Evolutionary conservation across 306 rosid species (phyloP), one percentile per base, ranked within the genome.

Genomic region (Ormosia emarginata): DNA sequence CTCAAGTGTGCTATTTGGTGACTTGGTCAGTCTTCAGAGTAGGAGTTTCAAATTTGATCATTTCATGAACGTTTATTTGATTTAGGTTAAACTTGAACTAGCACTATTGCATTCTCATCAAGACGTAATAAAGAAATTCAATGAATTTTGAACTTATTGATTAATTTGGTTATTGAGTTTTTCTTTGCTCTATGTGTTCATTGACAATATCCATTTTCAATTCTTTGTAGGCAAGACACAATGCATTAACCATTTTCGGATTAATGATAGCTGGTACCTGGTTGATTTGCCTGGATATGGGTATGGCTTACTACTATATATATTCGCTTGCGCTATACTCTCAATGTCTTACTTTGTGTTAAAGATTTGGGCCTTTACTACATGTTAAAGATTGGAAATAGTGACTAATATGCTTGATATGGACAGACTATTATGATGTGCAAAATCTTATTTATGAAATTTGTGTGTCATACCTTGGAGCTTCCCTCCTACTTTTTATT

Each of bases 281-380:
- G 99, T 96, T 70, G 99, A 96, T 94, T 89, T 96, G 87, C 99
- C 99, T 73, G 98, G 99, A 77, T 92, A 93, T 74, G 98, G 99
- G 99, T 94, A 94, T 79, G 92, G 43, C 77, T 74, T 29, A 32
- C 70, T 53, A 69, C 82, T 17, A 37, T 9, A 12, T 47, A 0
- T 70, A 49, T 78, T 74, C 82, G 50, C 15, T 59, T 57, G 32
- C 33, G 43, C 11, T n/a, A 0, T 56, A 3, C 56, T 77, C 24
- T 43, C 15, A 33, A 5, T 3, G 33, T 47, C 59, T 40, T 18
- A 24, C 36, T 80, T 30, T 24, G 29, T 65, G 59, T 40, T 33
- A 7, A 65, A 67, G 33, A 53, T 39, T 50, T 67, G 17, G 59
- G 39, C 18, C 29, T 61, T 12, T 41, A 13, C 33, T 68, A 2